Percentiles rank a stretch among this genome's conserved stretches.
Conservation (phyloP, 208 protist species). For the Endotrypanum monterogeii region DNA sequence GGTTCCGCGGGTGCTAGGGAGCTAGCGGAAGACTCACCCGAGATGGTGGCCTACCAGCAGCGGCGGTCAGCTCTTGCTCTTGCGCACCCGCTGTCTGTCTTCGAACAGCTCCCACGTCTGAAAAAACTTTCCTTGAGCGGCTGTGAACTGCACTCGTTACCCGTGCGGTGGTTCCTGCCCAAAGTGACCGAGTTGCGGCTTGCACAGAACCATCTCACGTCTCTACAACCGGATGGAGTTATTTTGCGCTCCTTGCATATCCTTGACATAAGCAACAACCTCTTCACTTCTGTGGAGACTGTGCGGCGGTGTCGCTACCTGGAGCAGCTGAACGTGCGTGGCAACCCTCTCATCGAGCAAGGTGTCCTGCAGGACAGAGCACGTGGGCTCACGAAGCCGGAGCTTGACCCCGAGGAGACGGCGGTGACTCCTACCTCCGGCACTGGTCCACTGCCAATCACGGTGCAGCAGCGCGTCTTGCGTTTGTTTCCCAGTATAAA, state of each 20-base stretch:
- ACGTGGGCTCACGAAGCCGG: not conserved
- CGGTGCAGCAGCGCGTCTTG: conserved; percentile 32
- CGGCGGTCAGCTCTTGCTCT: conserved; percentile 10
- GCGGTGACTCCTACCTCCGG: not conserved
- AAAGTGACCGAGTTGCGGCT: conserved; percentile 80
- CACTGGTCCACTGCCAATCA: conserved; percentile 3
- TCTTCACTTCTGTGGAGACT: conserved; percentile 44
- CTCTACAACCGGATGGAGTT: conserved; percentile 77
- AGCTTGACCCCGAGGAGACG: not conserved
- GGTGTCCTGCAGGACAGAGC: conserved; percentile 15
- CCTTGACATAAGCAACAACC: conserved; percentile 82
- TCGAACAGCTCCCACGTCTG: conserved; percentile 62
- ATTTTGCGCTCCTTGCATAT: conserved; percentile 84
- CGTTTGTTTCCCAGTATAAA: conserved; percentile 44
- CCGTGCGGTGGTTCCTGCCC: conserved; percentile 77
- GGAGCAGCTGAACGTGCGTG: conserved; percentile 61
- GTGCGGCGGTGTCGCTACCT: conserved; percentile 82
- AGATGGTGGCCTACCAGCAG: conserved; percentile 16
- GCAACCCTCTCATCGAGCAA: conserved; percentile 61
- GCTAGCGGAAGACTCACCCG: conserved; percentile 12
- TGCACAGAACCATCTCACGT: conserved; percentile 63
- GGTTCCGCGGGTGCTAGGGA: not conserved
- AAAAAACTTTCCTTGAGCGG: conserved; percentile 84
- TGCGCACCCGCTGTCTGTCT: conserved; percentile 75
- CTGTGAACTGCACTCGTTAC: conserved; percentile 64